Conservation (phyloP, 2,329 filamentous ascomycete genomes). For the Fonsecaea nubica region DNA sequence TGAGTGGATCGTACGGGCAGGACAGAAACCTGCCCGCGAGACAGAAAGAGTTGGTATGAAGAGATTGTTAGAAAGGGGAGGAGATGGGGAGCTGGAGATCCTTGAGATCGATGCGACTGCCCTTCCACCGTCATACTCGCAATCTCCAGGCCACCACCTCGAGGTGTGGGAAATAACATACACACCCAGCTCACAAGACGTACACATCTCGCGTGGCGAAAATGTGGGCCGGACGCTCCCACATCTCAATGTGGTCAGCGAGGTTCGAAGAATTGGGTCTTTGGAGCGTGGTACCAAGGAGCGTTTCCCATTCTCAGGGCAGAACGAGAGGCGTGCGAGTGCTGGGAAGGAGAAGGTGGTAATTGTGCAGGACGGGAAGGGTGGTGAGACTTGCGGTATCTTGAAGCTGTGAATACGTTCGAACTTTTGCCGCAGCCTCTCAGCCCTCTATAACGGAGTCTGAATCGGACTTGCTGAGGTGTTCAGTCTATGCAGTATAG, state of each 20-base stretch:
- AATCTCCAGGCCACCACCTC: neutral
- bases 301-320: neutral
- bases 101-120: conserved; percentile 6
- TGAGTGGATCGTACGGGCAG: conserved; percentile 4
- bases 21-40: neutral
- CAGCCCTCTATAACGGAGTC: neutral
- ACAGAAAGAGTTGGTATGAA: neutral
- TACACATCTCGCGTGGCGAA: conserved; percentile 15
- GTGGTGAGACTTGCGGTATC: neutral
- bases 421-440: too few species aligned
- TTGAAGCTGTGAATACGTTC: neutral
- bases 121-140: neutral
- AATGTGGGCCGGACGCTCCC: conserved; percentile 20
- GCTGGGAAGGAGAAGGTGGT: conserved; percentile 46
- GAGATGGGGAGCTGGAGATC: neutral
- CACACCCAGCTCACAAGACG: conserved; percentile 12
- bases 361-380: conserved; percentile 21
- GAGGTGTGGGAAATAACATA: conserved; percentile 20
- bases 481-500: neutral
- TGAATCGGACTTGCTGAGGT: neutral
- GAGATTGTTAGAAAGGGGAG: neutral
- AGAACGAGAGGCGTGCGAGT: neutral
- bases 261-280: conserved; percentile 11
- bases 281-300: conserved; percentile 1
- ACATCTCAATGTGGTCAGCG: conserved; percentile 24